Base-by-base conservation (phyloP, 2,329 filamentous ascomycete genomes). In the Diaporthe humulicola region DNA sequence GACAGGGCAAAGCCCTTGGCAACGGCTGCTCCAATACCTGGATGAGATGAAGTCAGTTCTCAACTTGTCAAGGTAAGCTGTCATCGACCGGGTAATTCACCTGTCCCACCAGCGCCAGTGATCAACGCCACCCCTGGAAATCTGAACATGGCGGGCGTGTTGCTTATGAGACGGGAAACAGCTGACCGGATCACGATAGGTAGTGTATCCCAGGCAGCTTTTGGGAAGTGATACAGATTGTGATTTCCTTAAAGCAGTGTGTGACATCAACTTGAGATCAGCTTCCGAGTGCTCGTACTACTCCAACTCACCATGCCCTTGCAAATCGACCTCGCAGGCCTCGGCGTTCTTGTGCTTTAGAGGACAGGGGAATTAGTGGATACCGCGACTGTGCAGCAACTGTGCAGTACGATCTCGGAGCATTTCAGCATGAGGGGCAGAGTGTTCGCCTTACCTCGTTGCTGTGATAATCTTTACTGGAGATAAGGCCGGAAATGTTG, bases 1-100 rank as follows among this genome's bases (percentile, higher is more conserved):
- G 86, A 85, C 2, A 79, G 81, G 1, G 85, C 88, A 78, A 91
- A 90, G 0, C 85, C 87, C 73, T 81, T 86, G 14, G 87, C 87
- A 2, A 89, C 86, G 1, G 89, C 88, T 3, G 86, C 87, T 3
- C 89, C 90, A 75, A 91, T 91, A 42, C 90, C 89, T 90, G 50
- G 3, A 25, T 52, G 22, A 28, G 25, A 36, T 40, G 14, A 25
- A 10, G 25, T 50, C 14, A 54, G 38, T 14, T 14, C 9, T 19
- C 28, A 19, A 45, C 22, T 28, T 14, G 25, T 19, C n/a, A 10
- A 58, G 54, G 36, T 22, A 15, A 4, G 3, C 17, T 28, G 17
- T 25, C 28, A 50, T 33, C 25, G 19, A 25, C 22, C 7, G 17
- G 36, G 15, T 9, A 30, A 52, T 74, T 76, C 79, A 87, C 86